These are phyloP conservation scores for Scheffersomyces parashehatae DNA, from an alignment of 1,139 yeast genomes.

Conservation along the genomic window DNA sequence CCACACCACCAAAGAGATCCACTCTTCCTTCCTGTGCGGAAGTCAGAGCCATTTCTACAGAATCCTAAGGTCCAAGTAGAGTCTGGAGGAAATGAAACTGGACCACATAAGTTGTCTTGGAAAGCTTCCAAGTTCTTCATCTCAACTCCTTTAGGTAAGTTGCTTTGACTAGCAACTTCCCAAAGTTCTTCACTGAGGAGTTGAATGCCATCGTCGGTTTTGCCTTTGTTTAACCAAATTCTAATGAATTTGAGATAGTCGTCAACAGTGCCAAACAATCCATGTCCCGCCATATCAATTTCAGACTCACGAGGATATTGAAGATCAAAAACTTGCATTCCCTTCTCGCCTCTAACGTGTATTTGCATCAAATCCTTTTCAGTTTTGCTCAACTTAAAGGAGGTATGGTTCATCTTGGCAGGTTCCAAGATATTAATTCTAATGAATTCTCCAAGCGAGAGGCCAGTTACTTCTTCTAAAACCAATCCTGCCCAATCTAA, in stretches of 20 bases:
- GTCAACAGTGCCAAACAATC: conserved; percentile 43
- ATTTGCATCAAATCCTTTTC: neutral
- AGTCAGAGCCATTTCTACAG: conserved; percentile 13
- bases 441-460: conserved; percentile 42
- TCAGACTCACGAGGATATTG: conserved; percentile 12
- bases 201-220: conserved; percentile 33
- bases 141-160: conserved; percentile 29
- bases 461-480: conserved; percentile 44
- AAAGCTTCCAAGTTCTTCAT: conserved; percentile 1
- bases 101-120: conserved; percentile 1
- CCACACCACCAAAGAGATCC: conserved; percentile 49
- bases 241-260: conserved; percentile 48
- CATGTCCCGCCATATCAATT: conserved; percentile 52
- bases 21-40: conserved; percentile 42
- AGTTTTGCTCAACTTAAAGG: conserved; percentile 20
- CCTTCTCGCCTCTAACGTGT: neutral
- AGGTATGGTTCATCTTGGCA: conserved; percentile 40
- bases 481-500: conserved; percentile 57
- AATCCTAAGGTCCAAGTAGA: conserved; percentile 1
- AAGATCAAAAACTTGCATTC: conserved; percentile 16
- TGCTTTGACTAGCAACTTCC: conserved; percentile 33
- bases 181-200: conserved; percentile 33
- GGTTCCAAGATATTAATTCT: conserved; percentile 43
- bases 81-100: neutral
- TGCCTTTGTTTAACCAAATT: conserved; percentile 46